A percentile compares a stretch with the other conserved stretches of the same genome.
Conservation (phyloP, 257 asterid species). For the Misopates orontium region DNA sequence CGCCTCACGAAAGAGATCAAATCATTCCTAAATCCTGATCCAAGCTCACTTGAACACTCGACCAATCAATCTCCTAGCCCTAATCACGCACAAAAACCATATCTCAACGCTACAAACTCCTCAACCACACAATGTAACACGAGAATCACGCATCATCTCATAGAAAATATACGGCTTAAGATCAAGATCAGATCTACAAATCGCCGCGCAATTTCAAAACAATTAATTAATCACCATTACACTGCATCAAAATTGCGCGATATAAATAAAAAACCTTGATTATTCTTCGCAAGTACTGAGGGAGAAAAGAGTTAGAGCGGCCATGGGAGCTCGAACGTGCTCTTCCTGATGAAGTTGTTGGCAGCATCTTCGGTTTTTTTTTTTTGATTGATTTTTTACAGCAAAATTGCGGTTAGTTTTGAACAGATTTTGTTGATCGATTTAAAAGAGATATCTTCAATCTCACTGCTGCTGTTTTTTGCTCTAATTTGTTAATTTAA, state of each 20-base stretch:
- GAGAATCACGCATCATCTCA: not conserved
- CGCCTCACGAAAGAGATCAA: no score
- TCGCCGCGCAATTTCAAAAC: slow-evolving; percentile 3
- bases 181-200: slow-evolving; percentile 45
- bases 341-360: slow-evolving; percentile 68
- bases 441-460: slow-evolving; percentile 37
- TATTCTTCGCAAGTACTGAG: slow-evolving; percentile 89
- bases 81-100: slow-evolving; percentile 5
- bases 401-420: slow-evolving; percentile 20
- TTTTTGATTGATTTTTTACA: slow-evolving; percentile 21
- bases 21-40: not conserved
- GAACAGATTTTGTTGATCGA: slow-evolving; percentile 13
- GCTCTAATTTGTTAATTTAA: no score
- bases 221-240: not conserved
- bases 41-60: not conserved
- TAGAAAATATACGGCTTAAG: slow-evolving; percentile 14
- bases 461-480: slow-evolving; percentile 17
- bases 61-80: not conserved
- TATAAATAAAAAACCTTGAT: slow-evolving; percentile 60
- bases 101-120: slow-evolving; percentile 9
- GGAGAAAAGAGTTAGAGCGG: slow-evolving; percentile 71
- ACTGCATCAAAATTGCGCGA: not conserved
- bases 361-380: slow-evolving; percentile 61
- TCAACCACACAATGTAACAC: not conserved
- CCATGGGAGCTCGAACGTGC: slow-evolving; percentile 63